Base-by-base conservation (phyloP, 2,329 filamentous ascomycete species). In the Paraphoma chrysanthemicola region DNA sequence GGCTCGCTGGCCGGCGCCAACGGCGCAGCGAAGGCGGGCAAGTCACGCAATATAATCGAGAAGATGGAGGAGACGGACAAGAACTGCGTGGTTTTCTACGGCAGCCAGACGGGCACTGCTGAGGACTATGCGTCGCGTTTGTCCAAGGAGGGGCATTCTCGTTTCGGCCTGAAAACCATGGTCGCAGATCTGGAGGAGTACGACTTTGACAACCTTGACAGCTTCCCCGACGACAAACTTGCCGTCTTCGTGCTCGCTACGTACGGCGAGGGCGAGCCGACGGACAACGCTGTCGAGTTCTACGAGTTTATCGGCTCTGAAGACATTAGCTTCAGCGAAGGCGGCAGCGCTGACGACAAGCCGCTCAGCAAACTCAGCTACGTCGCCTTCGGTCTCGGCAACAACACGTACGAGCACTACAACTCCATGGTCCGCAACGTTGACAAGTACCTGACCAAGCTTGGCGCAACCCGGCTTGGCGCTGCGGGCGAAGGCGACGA, bases 381-480 rank as follows among this genome's bases (percentile, higher is more conserved):
- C 74, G 93, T 99, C 72, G 86, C 93, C 54, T 99, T 99, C 71
- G 95, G 95, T 72, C 88, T 99, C 39, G 95, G 95, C 66, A 99
- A 99, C 84, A 99, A 98, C 83, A 98, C 95, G 29, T 99, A 99
- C 77, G 95, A 99, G 77, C 95, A 99, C 83, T 99, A 97, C 85
- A 99, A 99, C 82, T 90, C 90, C 50, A 97, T 99, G 92, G 93
- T 99, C 58, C 92, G 94, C 77, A 91, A 94, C 62, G 89, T 98
- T 55, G 88, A 95, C 80, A 88, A 90, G 76, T 88, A 88, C 60
- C 82, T 99, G 56, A 84, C 88, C 72, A 94, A 91, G 71, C 84
- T 96, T 17, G 95, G 95, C 59, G 95, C 91, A 11, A 85, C 88
- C 72, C 86, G 92, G 66, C 92, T 99, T 66, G 93, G 95, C 44